phyloP scores from a whole-genome alignment of 768 basidiomycete genomes.

The Amanita pallidorosea region DNA sequence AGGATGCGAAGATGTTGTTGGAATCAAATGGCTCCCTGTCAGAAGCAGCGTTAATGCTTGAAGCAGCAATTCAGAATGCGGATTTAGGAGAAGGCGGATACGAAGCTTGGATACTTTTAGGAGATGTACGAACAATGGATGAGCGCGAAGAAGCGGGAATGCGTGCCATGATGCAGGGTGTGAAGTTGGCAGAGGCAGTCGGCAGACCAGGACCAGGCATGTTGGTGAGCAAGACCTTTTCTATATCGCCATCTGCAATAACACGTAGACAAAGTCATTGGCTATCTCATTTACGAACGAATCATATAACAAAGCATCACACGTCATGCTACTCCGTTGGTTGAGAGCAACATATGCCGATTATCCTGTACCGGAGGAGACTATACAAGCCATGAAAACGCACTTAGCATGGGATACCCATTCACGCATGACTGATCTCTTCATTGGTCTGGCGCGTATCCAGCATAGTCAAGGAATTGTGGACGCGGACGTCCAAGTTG shows the following conservation, averaged over 20 bases:
- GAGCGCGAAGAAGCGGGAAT: slow-evolving; percentile 79
- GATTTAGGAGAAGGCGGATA: slow-evolving; percentile 74
- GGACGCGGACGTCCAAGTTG: slow-evolving; percentile 90
- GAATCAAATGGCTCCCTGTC: slow-evolving; percentile 77
- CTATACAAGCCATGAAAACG: slow-evolving; percentile 38
- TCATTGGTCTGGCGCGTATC: slow-evolving; percentile 70
- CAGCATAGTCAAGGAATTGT: slow-evolving; percentile 64
- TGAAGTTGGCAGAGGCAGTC: slow-evolving; percentile 50
- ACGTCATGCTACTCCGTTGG: slow-evolving; percentile 82
- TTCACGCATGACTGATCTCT: slow-evolving; percentile 69
- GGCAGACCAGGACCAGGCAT: slow-evolving; percentile 62
- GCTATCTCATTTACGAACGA: slow-evolving; percentile 97
- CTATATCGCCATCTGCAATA: not conserved
- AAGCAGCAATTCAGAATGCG: slow-evolving; percentile 81
- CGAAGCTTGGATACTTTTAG: slow-evolving; percentile 88
- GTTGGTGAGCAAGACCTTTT: slow-evolving; percentile 39
- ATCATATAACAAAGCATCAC: slow-evolving; percentile 76
- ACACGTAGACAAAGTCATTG: slow-evolving; percentile 51
- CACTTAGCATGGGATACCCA: slow-evolving; percentile 78
- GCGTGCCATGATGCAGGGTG: slow-evolving; percentile 68
- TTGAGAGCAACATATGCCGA: slow-evolving; percentile 55
- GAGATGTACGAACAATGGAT: slow-evolving; percentile 84
- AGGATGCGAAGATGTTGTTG: slow-evolving; percentile 67
- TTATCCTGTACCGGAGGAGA: slow-evolving; percentile 43
- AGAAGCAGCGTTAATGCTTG: slow-evolving; percentile 77